Evolutionary conservation across 768 basidiomycete species (phyloP).

Genomic region (Amanita phalloides): DNA sequence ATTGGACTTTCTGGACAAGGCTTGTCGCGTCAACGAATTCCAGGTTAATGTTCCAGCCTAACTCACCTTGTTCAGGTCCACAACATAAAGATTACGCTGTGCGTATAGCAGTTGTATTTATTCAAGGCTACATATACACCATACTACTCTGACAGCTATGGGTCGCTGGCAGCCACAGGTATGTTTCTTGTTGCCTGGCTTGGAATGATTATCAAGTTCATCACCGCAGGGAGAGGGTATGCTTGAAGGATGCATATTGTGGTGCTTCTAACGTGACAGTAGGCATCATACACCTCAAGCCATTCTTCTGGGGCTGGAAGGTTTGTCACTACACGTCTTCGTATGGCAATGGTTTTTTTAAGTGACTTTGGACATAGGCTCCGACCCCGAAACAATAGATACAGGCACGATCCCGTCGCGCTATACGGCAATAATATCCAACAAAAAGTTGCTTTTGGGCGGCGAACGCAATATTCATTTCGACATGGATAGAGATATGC

Average conservation of each 20-base stretch:
- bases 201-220: constrained; percentile 5
- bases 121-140: neutral
- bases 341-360: neutral
- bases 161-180: constrained; percentile 90
- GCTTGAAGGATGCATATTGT: constrained; percentile 11
- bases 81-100: constrained; percentile 81
- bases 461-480: constrained; percentile 73
- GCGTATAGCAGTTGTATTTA: constrained; percentile 2
- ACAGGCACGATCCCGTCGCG: constrained; percentile 73
- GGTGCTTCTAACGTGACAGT: neutral
- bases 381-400: constrained; percentile 91
- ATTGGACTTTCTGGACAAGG: constrained; percentile 60
- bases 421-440: constrained; percentile 55
- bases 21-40: constrained; percentile 13
- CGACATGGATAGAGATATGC: constrained; percentile 86
- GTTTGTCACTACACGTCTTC: constrained; percentile 11
- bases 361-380: constrained; percentile 27
- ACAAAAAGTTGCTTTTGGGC: constrained; percentile 57
- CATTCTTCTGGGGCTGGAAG: constrained; percentile 75
- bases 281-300: constrained; percentile 87
- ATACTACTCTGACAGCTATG: constrained; percentile 46
- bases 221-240: constrained; percentile 62
- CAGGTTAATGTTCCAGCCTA: neutral
- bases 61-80: constrained; percentile 36
- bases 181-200: constrained; percentile 8